Conservation (phyloP, 768 basidiomycete genomes). For the Boletus sp. region DNA sequence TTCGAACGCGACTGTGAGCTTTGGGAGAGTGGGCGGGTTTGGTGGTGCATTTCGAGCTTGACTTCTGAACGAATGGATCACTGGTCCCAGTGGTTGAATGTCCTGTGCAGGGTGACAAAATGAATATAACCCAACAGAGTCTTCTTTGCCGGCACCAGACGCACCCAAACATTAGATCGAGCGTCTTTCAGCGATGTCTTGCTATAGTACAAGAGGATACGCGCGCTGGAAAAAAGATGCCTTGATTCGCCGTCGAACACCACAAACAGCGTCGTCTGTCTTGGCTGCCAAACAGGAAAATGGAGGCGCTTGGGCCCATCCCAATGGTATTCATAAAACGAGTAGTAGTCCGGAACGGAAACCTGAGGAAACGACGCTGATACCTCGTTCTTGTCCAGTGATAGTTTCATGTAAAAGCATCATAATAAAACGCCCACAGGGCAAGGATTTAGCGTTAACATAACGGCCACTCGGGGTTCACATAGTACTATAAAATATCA, state of each 20-base stretch:
- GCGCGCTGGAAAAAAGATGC: slow-evolving; percentile 21
- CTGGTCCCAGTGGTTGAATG: slow-evolving; percentile 14
- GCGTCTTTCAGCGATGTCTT: slow-evolving; percentile 5
- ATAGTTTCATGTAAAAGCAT: slow-evolving; percentile 19
- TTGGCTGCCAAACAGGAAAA: slow-evolving; percentile 24
- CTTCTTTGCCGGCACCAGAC: slow-evolving; percentile 1
- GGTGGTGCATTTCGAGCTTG: not conserved
- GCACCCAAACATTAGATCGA: slow-evolving; percentile 20
- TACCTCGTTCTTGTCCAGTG: slow-evolving; percentile 13
- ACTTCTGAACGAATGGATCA: slow-evolving; percentile 9
- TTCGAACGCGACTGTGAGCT: slow-evolving; percentile 21
- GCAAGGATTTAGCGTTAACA: not conserved
- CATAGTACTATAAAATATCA: not conserved
- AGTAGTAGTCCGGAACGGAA: slow-evolving; percentile 6
- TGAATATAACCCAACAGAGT: not conserved
- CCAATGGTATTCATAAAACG: slow-evolving; percentile 23
- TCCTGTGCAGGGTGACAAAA: slow-evolving; percentile 10
- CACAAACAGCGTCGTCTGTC: slow-evolving; percentile 21
- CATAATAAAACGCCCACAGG: not conserved
- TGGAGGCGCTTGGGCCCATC: slow-evolving; percentile 21
- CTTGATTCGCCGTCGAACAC: slow-evolving; percentile 23
- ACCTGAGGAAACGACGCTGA: slow-evolving; percentile 3
- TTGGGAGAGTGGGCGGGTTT: slow-evolving; percentile 19
- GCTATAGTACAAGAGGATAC: slow-evolving; percentile 19
- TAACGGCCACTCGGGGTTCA: not conserved